phyloP scores from a whole-genome alignment of 805 yeast species.

The Vanderwaltozyma verrucispora region DNA sequence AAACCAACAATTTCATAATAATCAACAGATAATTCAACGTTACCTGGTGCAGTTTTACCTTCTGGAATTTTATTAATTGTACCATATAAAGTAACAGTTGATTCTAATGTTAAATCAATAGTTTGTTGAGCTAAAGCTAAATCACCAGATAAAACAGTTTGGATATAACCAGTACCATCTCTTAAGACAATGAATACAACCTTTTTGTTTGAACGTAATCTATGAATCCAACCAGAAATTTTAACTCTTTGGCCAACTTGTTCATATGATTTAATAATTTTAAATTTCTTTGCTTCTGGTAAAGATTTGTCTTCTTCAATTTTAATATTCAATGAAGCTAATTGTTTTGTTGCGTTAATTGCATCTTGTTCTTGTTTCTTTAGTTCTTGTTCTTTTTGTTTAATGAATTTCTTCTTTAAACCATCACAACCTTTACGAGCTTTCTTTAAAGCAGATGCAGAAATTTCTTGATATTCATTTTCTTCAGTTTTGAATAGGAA shows the following conservation, averaged over 20 bases:
- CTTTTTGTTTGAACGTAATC: conserved; percentile 88
- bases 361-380: conserved; percentile 46
- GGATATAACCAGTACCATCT: conserved; percentile 90
- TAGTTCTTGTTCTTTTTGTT: conserved; percentile 44
- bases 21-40: conserved; percentile 87
- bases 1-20: conserved; percentile 81
- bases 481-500: conserved; percentile 38
- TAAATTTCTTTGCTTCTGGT: conserved; percentile 58
- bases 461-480: conserved; percentile 56
- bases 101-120: conserved; percentile 74
- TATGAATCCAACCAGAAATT: conserved; percentile 93
- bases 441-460: conserved; percentile 87
- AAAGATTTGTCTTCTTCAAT: conserved; percentile 65
- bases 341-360: conserved; percentile 61
- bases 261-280: conserved; percentile 46
- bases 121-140: conserved; percentile 87
- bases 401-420: conserved; percentile 56
- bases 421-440: conserved; percentile 96
- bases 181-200: conserved; percentile 82
- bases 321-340: conserved; percentile 67
- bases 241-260: conserved; percentile 59
- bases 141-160: conserved; percentile 81
- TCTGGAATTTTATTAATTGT: conserved; percentile 76
- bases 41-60: conserved; percentile 96
- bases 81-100: conserved; percentile 76